Evolutionary conservation across 2,329 filamentous ascomycete species (phyloP).

Genomic region (Verticillium klebahnii): DNA sequence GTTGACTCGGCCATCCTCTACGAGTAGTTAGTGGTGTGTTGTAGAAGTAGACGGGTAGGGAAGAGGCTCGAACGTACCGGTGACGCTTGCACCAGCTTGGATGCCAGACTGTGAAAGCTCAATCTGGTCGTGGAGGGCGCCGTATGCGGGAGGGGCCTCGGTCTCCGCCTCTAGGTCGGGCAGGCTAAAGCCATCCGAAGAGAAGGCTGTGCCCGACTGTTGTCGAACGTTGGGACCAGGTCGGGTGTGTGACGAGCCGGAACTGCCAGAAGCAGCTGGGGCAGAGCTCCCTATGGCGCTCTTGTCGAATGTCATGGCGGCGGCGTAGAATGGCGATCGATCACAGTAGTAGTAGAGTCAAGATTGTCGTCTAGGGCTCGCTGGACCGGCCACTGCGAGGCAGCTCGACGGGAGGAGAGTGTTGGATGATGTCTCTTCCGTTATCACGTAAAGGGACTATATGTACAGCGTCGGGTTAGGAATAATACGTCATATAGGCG

Average conservation of each 20-base stretch:
- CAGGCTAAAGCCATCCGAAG: constrained; percentile 34
- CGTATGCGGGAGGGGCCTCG: constrained; percentile 54
- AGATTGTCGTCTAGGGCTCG: not conserved
- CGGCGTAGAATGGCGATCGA: not conserved
- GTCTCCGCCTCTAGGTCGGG: constrained; percentile 34
- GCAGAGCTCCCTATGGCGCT: constrained; percentile 4
- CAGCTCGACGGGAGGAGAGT: not conserved
- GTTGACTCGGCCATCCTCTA: constrained; percentile 72
- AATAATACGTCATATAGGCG: not conserved
- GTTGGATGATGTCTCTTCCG: not conserved
- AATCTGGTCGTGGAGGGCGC: constrained; percentile 50
- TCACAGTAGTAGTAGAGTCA: not conserved
- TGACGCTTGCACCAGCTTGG: constrained; percentile 56
- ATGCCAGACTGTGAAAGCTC: constrained; percentile 59
- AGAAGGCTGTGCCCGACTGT: constrained; percentile 23
- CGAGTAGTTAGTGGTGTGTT: not conserved
- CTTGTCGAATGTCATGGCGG: constrained; percentile 10
- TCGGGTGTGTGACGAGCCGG: not conserved
- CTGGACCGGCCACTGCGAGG: not conserved
- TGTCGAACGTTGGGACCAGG: constrained; percentile 13
- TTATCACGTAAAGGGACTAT: not conserved
- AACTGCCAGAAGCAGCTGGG: not conserved
- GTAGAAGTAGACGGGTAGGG: not conserved
- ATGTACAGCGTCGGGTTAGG: not conserved
- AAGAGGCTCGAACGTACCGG: constrained; percentile 30